Conservation (phyloP, 345 rosid genomes). For the Raphanus raphanistrum region DNA sequence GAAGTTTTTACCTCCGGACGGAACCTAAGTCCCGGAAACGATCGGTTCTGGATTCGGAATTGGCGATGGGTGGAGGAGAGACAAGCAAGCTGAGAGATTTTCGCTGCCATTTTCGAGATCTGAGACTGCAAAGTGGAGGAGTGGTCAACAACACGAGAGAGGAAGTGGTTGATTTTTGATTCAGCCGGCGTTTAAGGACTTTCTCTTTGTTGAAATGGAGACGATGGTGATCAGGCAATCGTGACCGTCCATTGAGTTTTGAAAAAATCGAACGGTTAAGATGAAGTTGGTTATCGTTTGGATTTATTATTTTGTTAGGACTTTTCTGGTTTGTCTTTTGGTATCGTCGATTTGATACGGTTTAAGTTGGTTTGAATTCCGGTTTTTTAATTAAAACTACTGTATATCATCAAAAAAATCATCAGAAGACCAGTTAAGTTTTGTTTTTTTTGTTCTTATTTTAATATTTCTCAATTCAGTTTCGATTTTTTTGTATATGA, state of each 20-base stretch:
- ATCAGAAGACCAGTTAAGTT: not conserved
- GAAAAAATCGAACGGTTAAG: not conserved
- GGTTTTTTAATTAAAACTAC: not conserved
- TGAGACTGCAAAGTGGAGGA: constrained; percentile 20
- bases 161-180: constrained; percentile 24
- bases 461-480: not conserved
- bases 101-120: constrained; percentile 40
- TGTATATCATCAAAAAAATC: not conserved
- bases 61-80: constrained; percentile 61
- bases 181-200: constrained; percentile 13
- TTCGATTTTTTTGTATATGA: not conserved
- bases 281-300: not conserved
- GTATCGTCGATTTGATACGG: constrained; percentile 2
- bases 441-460: not conserved
- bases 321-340: not conserved
- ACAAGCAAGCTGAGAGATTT: constrained; percentile 61
- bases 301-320: not conserved
- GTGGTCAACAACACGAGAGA: constrained; percentile 27
- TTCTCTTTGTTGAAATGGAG: not conserved
- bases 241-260: constrained; percentile 10
- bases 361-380: not conserved
- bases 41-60: constrained; percentile 44
- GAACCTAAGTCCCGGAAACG: constrained; percentile 29
- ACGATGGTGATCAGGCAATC: constrained; percentile 26
- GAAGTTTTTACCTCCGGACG: constrained; percentile 50